Evolutionary conservation across 2,329 filamentous ascomycete species (phyloP).

Genomic region (Fusarium xyrophilum): DNA sequence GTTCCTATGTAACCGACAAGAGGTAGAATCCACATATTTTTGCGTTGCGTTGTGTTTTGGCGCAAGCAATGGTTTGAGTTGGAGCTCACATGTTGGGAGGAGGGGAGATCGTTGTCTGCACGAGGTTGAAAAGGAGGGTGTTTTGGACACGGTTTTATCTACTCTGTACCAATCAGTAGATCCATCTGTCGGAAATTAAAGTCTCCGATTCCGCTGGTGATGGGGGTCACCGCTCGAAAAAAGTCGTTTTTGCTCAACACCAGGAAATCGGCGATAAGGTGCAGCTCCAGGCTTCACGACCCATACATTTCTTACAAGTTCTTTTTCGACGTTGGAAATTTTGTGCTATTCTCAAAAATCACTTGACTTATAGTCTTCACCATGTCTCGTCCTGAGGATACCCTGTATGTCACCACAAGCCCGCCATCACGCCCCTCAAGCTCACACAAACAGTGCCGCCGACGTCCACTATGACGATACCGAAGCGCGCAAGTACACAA

Average conservation of each 20-base stretch:
- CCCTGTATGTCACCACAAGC: slow-evolving; percentile 66
- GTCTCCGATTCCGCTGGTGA: not conserved
- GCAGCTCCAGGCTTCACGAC: not conserved
- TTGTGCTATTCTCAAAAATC: too few species aligned
- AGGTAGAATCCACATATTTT: slow-evolving; percentile 96
- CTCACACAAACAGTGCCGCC: slow-evolving; percentile 69
- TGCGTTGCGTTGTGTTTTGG: slow-evolving; percentile 26
- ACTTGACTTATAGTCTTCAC: slow-evolving; percentile 42
- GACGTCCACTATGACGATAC: slow-evolving; percentile 97
- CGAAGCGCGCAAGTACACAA: slow-evolving; percentile 97
- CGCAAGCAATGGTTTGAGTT: slow-evolving; percentile 22
- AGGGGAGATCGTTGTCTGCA: slow-evolving; percentile 8
- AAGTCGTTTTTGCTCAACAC: slow-evolving; percentile 34
- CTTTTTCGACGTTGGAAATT: rapidly evolving
- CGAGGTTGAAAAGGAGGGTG: slow-evolving; percentile 14
- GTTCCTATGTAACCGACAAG: slow-evolving; percentile 89
- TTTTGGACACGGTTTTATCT: slow-evolving; percentile 36
- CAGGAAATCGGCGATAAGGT: slow-evolving; percentile 20
- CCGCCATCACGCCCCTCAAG: slow-evolving; percentile 36
- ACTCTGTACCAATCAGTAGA: slow-evolving; percentile 37
- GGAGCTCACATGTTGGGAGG: slow-evolving; percentile 36
- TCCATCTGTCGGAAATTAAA: not conserved
- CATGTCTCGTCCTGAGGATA: slow-evolving; percentile 98
- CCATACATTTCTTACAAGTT: not conserved
- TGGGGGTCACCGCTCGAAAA: slow-evolving; percentile 20